phyloP scores from a whole-genome alignment of 768 basidiomycete genomes.

The Suillus bovinus region DNA sequence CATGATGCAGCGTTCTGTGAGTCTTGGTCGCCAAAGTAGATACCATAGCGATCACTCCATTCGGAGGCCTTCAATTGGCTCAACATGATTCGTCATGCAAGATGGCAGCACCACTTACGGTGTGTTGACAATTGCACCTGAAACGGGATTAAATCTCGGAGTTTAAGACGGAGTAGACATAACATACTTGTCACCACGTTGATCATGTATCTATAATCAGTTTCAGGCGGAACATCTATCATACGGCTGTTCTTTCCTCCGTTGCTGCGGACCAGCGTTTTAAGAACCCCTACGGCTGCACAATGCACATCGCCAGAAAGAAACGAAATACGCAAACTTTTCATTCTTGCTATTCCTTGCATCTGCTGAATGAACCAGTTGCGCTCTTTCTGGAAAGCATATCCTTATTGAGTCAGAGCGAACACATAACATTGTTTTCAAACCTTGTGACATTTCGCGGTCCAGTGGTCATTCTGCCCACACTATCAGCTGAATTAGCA shows the following conservation, averaged over 20 bases:
- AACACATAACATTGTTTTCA: constrained; percentile 1
- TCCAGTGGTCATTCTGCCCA: constrained; percentile 88
- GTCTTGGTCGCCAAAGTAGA: constrained; percentile 75
- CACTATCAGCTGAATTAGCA: background rate
- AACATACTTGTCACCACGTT: constrained; percentile 78
- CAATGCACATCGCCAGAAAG: constrained; percentile 94
- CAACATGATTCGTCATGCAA: constrained; percentile 3
- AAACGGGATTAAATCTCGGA: constrained; percentile 1
- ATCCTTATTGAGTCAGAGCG: constrained; percentile 4
- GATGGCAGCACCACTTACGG: constrained; percentile 53
- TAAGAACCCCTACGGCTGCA: constrained; percentile 79
- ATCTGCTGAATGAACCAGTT: constrained; percentile 84
- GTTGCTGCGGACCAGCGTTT: constrained; percentile 48
- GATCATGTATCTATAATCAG: constrained; percentile 88
- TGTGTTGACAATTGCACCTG: constrained; percentile 94
- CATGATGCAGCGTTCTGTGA: constrained; percentile 83
- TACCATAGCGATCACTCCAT: constrained; percentile 76
- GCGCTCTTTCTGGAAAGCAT: constrained; percentile 71
- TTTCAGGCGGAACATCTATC: constrained; percentile 43
- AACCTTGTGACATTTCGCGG: constrained; percentile 77
- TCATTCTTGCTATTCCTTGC: constrained; percentile 67
- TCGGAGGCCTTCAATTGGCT: constrained; percentile 49
- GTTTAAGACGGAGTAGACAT: constrained; percentile 1
- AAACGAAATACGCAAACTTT: constrained; percentile 76
- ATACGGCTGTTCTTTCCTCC: constrained; percentile 47